Conservation (phyloP, 2,329 filamentous ascomycete genomes). For the Lecanosticta acicola region DNA sequence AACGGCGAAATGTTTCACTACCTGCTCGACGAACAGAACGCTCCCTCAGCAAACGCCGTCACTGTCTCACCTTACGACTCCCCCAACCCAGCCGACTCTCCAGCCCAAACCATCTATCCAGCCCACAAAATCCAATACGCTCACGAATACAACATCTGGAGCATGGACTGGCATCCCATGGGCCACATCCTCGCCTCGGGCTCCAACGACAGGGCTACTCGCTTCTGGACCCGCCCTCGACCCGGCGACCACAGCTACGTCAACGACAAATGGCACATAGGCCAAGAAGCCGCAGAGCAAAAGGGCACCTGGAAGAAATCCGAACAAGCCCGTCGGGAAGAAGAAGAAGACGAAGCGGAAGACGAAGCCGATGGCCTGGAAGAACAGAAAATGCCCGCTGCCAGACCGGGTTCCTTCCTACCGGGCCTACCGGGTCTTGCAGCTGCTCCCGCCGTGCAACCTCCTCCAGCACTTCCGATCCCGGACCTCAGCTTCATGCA, state of each 20-base stretch:
- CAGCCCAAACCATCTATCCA: conserved; percentile 85
- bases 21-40: conserved; percentile 89
- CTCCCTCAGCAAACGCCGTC: conserved; percentile 64
- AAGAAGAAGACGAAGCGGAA: conserved; percentile 88
- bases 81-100: conserved; percentile 69
- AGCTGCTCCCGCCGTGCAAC: conserved; percentile 7
- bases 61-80: conserved; percentile 80
- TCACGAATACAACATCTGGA: conserved; percentile 95
- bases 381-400: conserved; percentile 71
- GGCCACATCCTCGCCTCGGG: conserved; percentile 93
- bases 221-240: conserved; percentile 89
- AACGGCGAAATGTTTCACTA: conserved; percentile 91
- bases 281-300: conserved; percentile 85
- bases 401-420: conserved; percentile 22
- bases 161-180: conserved; percentile 93
- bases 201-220: conserved; percentile 91
- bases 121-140: conserved; percentile 82
- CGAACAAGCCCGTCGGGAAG: conserved; percentile 74
- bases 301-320: conserved; percentile 90
- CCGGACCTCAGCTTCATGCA: conserved; percentile 25
- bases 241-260: conserved; percentile 81
- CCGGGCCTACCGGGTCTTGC: conserved; percentile 48
- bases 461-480: conserved; percentile 24
- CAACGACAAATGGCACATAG: conserved; percentile 92
- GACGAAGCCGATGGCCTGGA: conserved; percentile 90